Conservation (phyloP, 2,329 filamentous ascomycete genomes). For the Herpotrichia juniperi region DNA sequence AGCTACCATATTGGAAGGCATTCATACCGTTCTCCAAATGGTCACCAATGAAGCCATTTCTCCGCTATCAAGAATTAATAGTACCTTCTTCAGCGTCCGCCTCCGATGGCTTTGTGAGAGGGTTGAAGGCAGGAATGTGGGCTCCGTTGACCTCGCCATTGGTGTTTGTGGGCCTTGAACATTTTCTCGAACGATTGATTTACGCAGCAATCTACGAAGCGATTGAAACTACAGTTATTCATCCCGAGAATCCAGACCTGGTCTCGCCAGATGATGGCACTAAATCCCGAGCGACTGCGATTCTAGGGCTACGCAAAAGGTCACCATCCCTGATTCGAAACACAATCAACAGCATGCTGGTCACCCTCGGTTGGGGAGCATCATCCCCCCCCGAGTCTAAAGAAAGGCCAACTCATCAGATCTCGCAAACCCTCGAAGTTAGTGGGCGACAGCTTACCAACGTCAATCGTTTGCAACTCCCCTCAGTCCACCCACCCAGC, state of each 20-base stretch:
- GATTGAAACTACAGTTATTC: conserved; percentile 34
- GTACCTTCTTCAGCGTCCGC: conserved; percentile 19
- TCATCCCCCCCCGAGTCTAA: background rate
- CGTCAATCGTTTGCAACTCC: conserved; percentile 28
- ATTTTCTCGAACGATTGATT: conserved; percentile 33
- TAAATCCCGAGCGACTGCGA: conserved; percentile 26
- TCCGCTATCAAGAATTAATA: conserved; percentile 24
- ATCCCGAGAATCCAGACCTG: conserved; percentile 37
- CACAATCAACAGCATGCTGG: conserved; percentile 29
- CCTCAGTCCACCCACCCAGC: conserved; percentile 15
- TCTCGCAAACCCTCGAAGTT: conserved; percentile 23
- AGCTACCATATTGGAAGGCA: conserved; percentile 31
- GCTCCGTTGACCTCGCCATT: conserved; percentile 31
- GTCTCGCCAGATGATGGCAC: conserved; percentile 25
- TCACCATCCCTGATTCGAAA: conserved; percentile 28
- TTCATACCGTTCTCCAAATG: conserved; percentile 36
- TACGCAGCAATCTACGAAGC: conserved; percentile 34
- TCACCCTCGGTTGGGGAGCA: conserved; percentile 32
- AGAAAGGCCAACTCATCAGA: background rate
- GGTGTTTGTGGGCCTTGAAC: conserved; percentile 30
- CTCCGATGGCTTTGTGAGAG: background rate
- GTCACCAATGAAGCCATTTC: conserved; percentile 26
- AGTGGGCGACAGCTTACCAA: conserved; percentile 27
- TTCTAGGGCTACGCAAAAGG: conserved; percentile 28
- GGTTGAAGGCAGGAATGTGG: conserved; percentile 16